Evolutionary conservation across 2,329 filamentous ascomycete species (phyloP), one percentile per base, ranked within the genome.

Genomic region (Hypomyces perniciosus): DNA sequence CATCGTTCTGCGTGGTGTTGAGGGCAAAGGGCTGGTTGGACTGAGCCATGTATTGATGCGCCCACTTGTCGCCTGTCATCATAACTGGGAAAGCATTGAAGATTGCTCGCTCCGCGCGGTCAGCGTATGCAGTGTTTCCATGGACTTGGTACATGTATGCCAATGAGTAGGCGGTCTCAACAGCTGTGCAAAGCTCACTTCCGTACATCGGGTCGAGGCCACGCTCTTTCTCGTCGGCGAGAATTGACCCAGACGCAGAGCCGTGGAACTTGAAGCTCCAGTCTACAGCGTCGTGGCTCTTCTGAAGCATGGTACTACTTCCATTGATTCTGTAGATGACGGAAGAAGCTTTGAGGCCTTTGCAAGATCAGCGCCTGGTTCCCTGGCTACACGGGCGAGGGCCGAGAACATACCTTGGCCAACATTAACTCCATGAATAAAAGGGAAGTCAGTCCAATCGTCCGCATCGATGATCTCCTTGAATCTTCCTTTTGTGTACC

Each of bases 71-170:
- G 1, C 72, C 69, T 13, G 72, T 73, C 29, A 80, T 59, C 54
- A 73, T 73, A 4, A 69, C 75, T 1, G 79, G 78, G 3, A 81
- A 61, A 2, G 77, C 74, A 54, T 81, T 82, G 66, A 78, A 81
- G 4, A 77, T 75, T 6, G 73, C 68, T 8, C 70, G 61, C 56
- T 82, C 79, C 6, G 70, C 68, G n/a, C 69, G 64, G 57, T 81
- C 78, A 3, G 78, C 78, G 54, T 73, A 77, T 6, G 41, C 20
- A 42, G 62, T 65, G 45, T 61, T 54, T 2, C 68, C 68, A 9
- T 62, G 55, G 7, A 62, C 57, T 12, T 62, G 66, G 48, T 68
- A 68, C 44, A 67, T 60, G 44, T 68, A 68, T 3, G 61, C 58
- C 8, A 65, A 45, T 0, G 66, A 68, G 53, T 65, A 69, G 27